These are phyloP conservation scores for Starmerella vitae DNA, from an alignment of 805 yeast genomes.

Conservation along the genomic window DNA sequence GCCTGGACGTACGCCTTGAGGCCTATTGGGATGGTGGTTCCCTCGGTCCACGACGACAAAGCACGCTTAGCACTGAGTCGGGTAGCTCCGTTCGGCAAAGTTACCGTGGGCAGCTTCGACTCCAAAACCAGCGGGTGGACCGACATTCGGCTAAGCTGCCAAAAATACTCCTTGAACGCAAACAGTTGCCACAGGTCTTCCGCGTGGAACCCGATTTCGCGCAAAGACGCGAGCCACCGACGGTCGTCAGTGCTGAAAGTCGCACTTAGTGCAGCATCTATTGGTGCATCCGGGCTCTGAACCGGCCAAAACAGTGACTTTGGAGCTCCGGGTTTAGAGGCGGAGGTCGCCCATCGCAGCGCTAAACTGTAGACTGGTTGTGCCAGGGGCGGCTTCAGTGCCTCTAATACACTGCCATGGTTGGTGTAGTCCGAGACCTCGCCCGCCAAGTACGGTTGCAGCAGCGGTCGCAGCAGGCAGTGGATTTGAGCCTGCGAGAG, in stretches of 20 bases:
- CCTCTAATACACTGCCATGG: slow-evolving; percentile 51
- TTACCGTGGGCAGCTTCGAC: neutral
- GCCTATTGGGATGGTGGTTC: slow-evolving; percentile 9
- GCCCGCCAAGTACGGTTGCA: slow-evolving; percentile 61
- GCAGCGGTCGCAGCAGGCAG: slow-evolving; percentile 70
- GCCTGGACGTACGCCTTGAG: slow-evolving; percentile 25
- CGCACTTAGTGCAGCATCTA: slow-evolving; percentile 3
- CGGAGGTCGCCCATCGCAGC: slow-evolving; percentile 56
- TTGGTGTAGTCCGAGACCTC: slow-evolving; percentile 59
- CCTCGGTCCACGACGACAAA: slow-evolving; percentile 13
- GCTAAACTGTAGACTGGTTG: slow-evolving; percentile 50
- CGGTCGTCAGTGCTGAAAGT: slow-evolving; percentile 25
- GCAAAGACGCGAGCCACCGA: slow-evolving; percentile 52
- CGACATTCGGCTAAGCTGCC: slow-evolving; percentile 22
- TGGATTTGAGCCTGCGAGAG: slow-evolving; percentile 65
- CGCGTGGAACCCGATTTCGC: slow-evolving; percentile 58
- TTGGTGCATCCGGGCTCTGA: slow-evolving; percentile 2
- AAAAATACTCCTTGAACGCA: slow-evolving; percentile 53
- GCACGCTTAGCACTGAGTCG: neutral
- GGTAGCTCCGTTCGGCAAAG: neutral
- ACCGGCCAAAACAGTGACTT: slow-evolving; percentile 75
- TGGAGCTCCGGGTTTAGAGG: too few species aligned
- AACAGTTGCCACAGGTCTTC: slow-evolving; percentile 74
- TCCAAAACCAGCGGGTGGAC: slow-evolving; percentile 1
- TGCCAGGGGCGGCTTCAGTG: slow-evolving; percentile 48